phyloP scores from a whole-genome alignment of 1,284 basidiomycete species.

The Irpex lacteus region DNA sequence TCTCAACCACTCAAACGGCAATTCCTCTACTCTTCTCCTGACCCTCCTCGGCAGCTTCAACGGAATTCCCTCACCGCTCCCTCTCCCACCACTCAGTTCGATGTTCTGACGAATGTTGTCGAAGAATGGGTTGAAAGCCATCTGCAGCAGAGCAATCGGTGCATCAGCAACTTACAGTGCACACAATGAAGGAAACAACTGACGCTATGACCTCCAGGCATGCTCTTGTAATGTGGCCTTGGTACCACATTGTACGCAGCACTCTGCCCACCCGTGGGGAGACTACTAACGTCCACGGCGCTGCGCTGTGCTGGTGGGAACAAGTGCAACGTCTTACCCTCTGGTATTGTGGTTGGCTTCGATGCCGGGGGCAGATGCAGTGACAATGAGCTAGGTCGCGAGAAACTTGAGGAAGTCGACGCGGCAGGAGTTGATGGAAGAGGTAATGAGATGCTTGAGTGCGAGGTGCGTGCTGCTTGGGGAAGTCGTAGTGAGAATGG shows the following conservation, averaged over 20 bases:
- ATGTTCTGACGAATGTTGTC: conserved; percentile 95
- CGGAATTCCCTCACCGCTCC: conserved; percentile 65
- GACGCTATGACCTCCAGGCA: conserved; percentile 8
- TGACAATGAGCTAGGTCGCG: background rate
- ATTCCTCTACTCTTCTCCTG: conserved; percentile 60
- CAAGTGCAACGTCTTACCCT: conserved; percentile 3
- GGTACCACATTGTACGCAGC: conserved; percentile 5
- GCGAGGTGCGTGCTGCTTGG: background rate
- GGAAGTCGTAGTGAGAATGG: conserved; percentile 4
- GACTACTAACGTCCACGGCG: background rate
- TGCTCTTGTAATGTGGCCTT: conserved; percentile 8
- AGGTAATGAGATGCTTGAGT: background rate
- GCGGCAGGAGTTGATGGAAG: background rate
- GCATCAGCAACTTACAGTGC: background rate
- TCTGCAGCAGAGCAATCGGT: conserved; percentile 13
- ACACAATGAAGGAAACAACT: background rate
- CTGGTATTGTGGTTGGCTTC: conserved; percentile 8
- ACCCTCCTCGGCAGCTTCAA: conserved; percentile 68
- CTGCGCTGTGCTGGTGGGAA: conserved; percentile 5
- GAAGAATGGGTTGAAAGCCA: conserved; percentile 83
- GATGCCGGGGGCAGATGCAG: background rate
- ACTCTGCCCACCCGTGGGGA: conserved; percentile 6
- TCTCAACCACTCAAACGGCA: conserved; percentile 83
- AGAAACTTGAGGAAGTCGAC: background rate
- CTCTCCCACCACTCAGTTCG: conserved; percentile 70